Base-by-base conservation (phyloP, 257 asterid genomes). In the Fraxinus quadrangulata region DNA sequence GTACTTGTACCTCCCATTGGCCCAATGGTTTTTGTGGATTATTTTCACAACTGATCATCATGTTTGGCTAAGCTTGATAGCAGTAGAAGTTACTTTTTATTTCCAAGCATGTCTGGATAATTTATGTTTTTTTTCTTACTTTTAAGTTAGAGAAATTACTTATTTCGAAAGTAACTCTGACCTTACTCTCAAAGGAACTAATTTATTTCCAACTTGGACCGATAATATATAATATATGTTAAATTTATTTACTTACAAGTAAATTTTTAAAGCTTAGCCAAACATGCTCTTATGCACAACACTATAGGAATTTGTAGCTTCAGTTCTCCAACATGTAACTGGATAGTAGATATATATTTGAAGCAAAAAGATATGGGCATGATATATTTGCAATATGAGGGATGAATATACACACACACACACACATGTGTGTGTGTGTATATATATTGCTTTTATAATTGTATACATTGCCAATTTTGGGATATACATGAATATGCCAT, bases 1-100 rank as follows among this genome's bases (percentile, higher is more conserved):
- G 99, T 96, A 88, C 67, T 33, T 45, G 7, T 70, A 82, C 74
- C 79, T 72, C 73, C 31, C 28, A 16, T 59, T 21, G 74, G 63
- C 24, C 71, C 33, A 24, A 10, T 26, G 8, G 21, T 11, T 63
- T 59, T 56, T 2, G 28, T 56, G 66, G 10, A 54, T 4, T 1
- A 54, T 5, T 19, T 54, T 6, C 65, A 54, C 9, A 40, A 17
- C 24, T n/a, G 66, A n/a, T n/a, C 66, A 56, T 56, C 12, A n/a
- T 19, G 26, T 17, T 54, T 54, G 26, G 0, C 23, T 54, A 54
- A 54, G 65, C 9, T 54, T 6, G 7, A 54, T 4, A 6, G 28
- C 11, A 5, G 26, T n/a, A 31, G 33, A 31, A 47, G 56, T 16
- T 47, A 16, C 56, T 47, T 49, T 49, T 4, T 47, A 17, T 23